These are phyloP conservation scores for Suillus alpinus DNA, from an alignment of 768 basidiomycete species.

Conservation along the genomic window DNA sequence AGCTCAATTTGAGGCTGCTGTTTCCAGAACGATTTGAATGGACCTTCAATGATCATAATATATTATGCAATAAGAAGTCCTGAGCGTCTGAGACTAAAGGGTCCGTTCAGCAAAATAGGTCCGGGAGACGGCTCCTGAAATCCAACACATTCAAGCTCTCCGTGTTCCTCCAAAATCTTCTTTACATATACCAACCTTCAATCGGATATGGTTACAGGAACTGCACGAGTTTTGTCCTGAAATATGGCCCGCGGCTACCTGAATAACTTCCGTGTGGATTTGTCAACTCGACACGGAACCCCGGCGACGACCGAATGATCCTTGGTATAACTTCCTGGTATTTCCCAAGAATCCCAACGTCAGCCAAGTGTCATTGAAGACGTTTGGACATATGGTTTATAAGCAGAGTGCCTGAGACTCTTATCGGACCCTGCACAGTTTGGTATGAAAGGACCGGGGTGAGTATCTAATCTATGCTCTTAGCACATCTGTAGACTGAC, in stretches of 20 bases:
- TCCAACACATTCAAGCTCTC: neutral
- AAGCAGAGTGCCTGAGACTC: neutral
- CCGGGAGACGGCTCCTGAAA: neutral
- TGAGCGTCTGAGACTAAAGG: neutral
- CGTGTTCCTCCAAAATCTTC: neutral
- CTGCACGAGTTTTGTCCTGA: neutral
- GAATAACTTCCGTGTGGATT: neutral
- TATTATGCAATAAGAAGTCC: neutral
- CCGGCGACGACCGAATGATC: neutral
- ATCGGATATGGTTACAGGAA: neutral
- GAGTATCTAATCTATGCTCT: neutral
- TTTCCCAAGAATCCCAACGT: neutral
- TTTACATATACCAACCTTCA: neutral
- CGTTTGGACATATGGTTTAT: neutral
- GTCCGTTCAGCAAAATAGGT: neutral
- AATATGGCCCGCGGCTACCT: neutral
- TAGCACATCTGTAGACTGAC: neutral
- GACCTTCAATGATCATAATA: neutral
- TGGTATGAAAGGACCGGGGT: neutral
- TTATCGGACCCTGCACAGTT: neutral
- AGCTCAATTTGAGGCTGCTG: neutral
- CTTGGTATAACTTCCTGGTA: neutral
- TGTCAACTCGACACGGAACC: neutral
- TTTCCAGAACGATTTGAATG: neutral
- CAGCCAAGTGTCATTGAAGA: neutral